Percentiles rank a stretch among this genome's conserved stretches.
These are phyloP conservation scores for Cutaneotrichosporon dermatis DNA, from an alignment of 1,284 basidiomycete genomes.

Conservation along the genomic window DNA sequence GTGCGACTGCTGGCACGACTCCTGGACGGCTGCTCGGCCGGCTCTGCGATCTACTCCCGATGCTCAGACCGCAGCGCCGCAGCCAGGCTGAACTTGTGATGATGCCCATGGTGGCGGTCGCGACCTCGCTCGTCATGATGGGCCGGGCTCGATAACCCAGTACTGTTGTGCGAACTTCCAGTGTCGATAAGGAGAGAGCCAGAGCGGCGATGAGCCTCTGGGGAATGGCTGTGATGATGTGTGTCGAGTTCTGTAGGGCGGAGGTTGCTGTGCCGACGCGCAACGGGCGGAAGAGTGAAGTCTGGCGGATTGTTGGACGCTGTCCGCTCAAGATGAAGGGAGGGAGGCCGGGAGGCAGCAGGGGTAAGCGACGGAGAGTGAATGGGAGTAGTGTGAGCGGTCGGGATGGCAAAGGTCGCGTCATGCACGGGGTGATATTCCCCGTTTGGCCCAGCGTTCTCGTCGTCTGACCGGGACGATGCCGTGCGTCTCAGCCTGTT, in stretches of 20 bases:
- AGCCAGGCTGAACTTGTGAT: slow-evolving; percentile 43
- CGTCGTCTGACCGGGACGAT: slow-evolving; percentile 2
- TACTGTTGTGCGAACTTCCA: not conserved
- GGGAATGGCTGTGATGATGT: not conserved
- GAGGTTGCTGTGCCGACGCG: not conserved
- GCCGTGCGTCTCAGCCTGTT: slow-evolving; percentile 1
- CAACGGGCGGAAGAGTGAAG: not conserved
- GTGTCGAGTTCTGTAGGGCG: not conserved
- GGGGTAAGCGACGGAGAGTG: not conserved
- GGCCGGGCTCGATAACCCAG: not conserved
- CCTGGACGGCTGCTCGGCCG: slow-evolving; percentile 13
- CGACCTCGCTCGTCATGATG: slow-evolving; percentile 26
- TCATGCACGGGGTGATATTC: slow-evolving; percentile 17
- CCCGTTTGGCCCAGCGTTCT: not conserved
- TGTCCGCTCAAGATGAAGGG: slow-evolving; percentile 12
- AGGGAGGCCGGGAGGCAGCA: slow-evolving; percentile 8
- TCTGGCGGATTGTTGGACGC: not conserved
- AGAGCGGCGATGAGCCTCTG: too few species aligned
- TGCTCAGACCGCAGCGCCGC: slow-evolving; percentile 44
- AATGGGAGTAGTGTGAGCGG: slow-evolving; percentile 4
- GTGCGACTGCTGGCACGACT: slow-evolving; percentile 12
- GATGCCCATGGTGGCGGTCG: slow-evolving; percentile 10
- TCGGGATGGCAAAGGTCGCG: slow-evolving; percentile 4
- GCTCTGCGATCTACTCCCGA: slow-evolving; percentile 21
- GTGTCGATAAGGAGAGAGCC: too few species aligned